Conservation (phyloP, 257 asterid species). For the Plantago major region DNA sequence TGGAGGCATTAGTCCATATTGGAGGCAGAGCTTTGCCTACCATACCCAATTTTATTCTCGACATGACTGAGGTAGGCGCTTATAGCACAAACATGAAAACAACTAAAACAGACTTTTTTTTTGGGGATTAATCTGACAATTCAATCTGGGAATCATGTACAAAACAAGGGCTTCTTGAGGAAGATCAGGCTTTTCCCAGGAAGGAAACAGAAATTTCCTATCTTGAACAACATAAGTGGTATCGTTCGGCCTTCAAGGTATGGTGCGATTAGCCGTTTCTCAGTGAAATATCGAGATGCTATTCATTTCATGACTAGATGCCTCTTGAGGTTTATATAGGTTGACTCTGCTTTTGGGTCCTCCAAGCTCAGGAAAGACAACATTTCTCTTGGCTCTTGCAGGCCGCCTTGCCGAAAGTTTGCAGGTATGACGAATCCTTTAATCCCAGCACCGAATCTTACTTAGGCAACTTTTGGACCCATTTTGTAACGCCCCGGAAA, state of each 20-base stretch:
- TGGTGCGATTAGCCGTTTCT: not conserved
- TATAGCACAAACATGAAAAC: conserved; percentile 5
- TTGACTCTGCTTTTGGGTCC: conserved; percentile 80
- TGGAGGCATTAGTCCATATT: conserved; percentile 58
- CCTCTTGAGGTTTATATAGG: conserved; percentile 31
- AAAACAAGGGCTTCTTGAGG: conserved; percentile 48
- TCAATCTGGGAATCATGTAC: conserved; percentile 15
- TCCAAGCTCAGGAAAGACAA: conserved; percentile 86
- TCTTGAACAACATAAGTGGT: conserved; percentile 55
- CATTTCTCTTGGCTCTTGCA: conserved; percentile 79
- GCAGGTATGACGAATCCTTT: conserved; percentile 37
- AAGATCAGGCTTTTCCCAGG: conserved; percentile 50
- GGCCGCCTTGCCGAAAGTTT: conserved; percentile 56
- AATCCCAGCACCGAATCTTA: too few species aligned
- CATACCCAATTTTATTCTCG: conserved; percentile 60
- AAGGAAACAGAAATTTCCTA: conserved; percentile 41
- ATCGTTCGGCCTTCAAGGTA: conserved; percentile 64
- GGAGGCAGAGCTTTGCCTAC: conserved; percentile 80
- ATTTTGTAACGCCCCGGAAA: too few species aligned
- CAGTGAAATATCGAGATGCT: conserved; percentile 1
- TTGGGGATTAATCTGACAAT: conserved; percentile 18
- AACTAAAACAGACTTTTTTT: conserved; percentile 7
- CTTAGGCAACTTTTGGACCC: too few species aligned
- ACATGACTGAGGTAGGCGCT: conserved; percentile 59
- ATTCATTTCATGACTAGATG: conserved; percentile 13